phyloP scores from a whole-genome alignment of 179 eudicot genomes.

The Heliamphora pulchella region DNA sequence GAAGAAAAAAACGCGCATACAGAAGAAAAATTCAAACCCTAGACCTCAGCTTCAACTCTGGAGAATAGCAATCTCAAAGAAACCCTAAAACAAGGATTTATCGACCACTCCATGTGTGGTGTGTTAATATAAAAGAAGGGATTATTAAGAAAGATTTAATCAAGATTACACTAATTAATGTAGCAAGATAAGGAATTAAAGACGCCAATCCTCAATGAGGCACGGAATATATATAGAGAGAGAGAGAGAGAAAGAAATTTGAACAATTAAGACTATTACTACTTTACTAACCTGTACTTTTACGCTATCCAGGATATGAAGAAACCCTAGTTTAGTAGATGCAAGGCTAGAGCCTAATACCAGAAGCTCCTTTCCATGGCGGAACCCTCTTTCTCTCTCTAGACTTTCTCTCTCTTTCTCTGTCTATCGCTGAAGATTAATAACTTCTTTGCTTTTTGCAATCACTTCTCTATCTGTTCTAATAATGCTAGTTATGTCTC shows the following conservation, averaged over 20 bases:
- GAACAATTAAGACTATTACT: not conserved
- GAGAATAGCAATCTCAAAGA: not conserved
- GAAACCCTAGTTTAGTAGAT: conserved; percentile 14
- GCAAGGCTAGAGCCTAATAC: not conserved
- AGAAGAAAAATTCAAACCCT: conserved; percentile 10
- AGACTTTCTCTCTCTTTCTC: not conserved
- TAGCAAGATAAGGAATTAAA: conserved; percentile 12
- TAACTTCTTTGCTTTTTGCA: not conserved
- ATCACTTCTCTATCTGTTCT: not conserved
- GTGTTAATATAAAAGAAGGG: not conserved
- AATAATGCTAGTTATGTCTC: no score
- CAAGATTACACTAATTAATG: conserved; percentile 19
- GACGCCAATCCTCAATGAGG: not conserved
- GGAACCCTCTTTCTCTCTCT: not conserved
- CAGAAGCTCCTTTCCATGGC: not conserved
- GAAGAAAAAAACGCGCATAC: not conserved
- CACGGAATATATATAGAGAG: not conserved
- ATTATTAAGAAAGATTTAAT: conserved; percentile 3
- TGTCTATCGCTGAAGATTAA: not conserved
- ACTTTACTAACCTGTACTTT: not conserved
- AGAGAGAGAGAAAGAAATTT: not conserved
- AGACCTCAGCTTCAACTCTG: conserved; percentile 4
- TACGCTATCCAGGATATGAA: not conserved
- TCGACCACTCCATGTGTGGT: not conserved
- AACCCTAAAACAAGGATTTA: not conserved